phyloP scores from a whole-genome alignment of 495 filamentous ascomycete genomes.

The Oidiodendron maius region DNA sequence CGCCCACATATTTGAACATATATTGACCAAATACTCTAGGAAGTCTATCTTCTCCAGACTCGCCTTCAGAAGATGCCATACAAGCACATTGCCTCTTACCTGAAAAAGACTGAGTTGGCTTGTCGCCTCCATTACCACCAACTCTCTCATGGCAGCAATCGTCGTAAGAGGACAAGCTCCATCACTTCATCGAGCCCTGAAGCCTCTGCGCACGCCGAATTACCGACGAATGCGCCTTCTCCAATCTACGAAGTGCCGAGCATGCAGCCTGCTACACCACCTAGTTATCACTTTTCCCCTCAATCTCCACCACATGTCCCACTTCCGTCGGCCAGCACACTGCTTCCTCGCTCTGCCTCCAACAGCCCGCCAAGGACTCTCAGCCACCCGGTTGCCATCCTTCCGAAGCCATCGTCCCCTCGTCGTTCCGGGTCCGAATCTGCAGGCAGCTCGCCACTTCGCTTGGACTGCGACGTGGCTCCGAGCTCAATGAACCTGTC shows the following conservation, averaged over 20 bases:
- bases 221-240: slow-evolving; percentile 31
- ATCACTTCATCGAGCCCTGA: slow-evolving; percentile 48
- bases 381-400: slow-evolving; percentile 46
- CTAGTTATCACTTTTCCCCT: slow-evolving; percentile 18
- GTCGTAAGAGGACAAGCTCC: slow-evolving; percentile 60
- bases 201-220: slow-evolving; percentile 34
- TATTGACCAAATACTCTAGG: slow-evolving; percentile 39
- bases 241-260: slow-evolving; percentile 34
- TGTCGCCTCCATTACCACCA: slow-evolving; percentile 83
- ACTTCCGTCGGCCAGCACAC: slow-evolving; percentile 20
- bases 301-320: slow-evolving; percentile 17
- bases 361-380: slow-evolving; percentile 26
- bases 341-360: slow-evolving; percentile 14
- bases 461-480: slow-evolving; percentile 45
- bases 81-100: slow-evolving; percentile 77
- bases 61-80: slow-evolving; percentile 83
- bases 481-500: slow-evolving; percentile 23
- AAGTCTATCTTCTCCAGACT: slow-evolving; percentile 79
- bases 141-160: slow-evolving; percentile 72
- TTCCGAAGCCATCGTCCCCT: slow-evolving; percentile 53
- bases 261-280: slow-evolving; percentile 12
- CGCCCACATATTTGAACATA: slow-evolving; percentile 5
- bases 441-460: slow-evolving; percentile 23
- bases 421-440: slow-evolving; percentile 31
- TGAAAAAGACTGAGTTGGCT: slow-evolving; percentile 81